Evolutionary conservation across 78 protist species (phyloP), one percentile per base, ranked within the genome.

Genomic region (Cyanophora paradoxa): DNA sequence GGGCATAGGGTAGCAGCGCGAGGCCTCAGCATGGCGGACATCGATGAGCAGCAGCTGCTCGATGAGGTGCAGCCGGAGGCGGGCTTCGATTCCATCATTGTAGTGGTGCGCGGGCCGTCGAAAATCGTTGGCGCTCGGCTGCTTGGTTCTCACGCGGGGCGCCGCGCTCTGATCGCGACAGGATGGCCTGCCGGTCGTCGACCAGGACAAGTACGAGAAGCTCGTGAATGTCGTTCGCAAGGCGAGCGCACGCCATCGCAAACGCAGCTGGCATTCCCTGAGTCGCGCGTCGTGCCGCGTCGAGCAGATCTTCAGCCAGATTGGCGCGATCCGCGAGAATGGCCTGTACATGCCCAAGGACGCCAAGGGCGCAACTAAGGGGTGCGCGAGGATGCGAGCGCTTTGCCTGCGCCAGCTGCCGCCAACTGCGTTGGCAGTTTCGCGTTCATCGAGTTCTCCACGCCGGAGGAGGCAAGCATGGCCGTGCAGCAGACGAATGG

Each of bases 401-500:
- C 57, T 5, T 8, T 6, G 31, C 57, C 0, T 0, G 57, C 24
- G 57, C 57, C 57, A 17, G 28, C 3, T 1, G 24, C 28, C 57
- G 0, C 57, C 28, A 14, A 1, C 31, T 28, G 57, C 57, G 40
- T 34, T 11, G 28, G 28, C 67, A 36, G 67, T 34, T 72, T 36
- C 62, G 78, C 78, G 19, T 59, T 58, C 58, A 22, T 72, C 3
- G 70, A 72, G 70, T 56, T 57, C 7, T 46, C 24, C 24, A 37
- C 5, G 14, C 10, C 1, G 28, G 24, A 30, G 59, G 42, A 6
- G 17, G 87, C 82, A 0, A 28, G 1, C 34, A 5, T 0, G 0
- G 82, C 84, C 37, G 30, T 46, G 42, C 37, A 26, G 59, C n/a
- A 39, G 58, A 13, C 65, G 22, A 2, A 84, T 24, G 81, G 81